Conservation (phyloP, 495 filamentous ascomycete genomes). For the Echria macrotheca region DNA sequence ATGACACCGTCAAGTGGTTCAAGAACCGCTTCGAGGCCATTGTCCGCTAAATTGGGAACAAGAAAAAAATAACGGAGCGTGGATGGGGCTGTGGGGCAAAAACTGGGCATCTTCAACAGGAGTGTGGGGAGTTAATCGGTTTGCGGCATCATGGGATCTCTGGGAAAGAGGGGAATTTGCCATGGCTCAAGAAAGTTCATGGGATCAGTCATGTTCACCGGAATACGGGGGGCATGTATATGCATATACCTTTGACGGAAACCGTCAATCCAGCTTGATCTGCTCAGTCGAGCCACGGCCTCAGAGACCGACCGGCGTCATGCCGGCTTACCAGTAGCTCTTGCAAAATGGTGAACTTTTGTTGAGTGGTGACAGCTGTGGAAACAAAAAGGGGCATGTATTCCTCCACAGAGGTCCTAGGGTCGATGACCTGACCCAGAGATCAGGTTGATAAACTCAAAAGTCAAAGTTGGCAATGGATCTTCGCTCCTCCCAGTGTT, state of each 20-base stretch:
- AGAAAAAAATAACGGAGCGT: slow-evolving; percentile 26
- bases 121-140: slow-evolving; percentile 18
- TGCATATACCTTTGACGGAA: slow-evolving; percentile 28
- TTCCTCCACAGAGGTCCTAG: too few species aligned
- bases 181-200: too few species aligned
- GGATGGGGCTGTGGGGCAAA: slow-evolving; percentile 8
- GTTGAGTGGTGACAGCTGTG: too few species aligned
- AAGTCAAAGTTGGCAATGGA: too few species aligned
- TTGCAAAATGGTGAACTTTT: slow-evolving; percentile 11
- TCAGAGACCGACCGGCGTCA: slow-evolving; percentile 57
- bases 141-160: slow-evolving; percentile 18
- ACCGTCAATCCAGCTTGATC: slow-evolving; percentile 36
- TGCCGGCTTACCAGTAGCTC: slow-evolving; percentile 47
- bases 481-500: too few species aligned
- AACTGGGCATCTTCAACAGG: slow-evolving; percentile 16
- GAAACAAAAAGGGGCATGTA: too few species aligned
- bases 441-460: too few species aligned
- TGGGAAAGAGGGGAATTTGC: slow-evolving; percentile 8
- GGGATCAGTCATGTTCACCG: too few species aligned
- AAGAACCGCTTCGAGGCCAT: slow-evolving; percentile 99
- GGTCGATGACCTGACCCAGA: too few species aligned
- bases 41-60: slow-evolving; percentile 64
- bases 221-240: slow-evolving; percentile 20
- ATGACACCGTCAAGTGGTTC: slow-evolving; percentile 98
- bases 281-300: slow-evolving; percentile 52